These are phyloP conservation scores for Kluyveromyces marxianus DNA, from an alignment of 1,139 yeast genomes.

Conservation along the genomic window DNA sequence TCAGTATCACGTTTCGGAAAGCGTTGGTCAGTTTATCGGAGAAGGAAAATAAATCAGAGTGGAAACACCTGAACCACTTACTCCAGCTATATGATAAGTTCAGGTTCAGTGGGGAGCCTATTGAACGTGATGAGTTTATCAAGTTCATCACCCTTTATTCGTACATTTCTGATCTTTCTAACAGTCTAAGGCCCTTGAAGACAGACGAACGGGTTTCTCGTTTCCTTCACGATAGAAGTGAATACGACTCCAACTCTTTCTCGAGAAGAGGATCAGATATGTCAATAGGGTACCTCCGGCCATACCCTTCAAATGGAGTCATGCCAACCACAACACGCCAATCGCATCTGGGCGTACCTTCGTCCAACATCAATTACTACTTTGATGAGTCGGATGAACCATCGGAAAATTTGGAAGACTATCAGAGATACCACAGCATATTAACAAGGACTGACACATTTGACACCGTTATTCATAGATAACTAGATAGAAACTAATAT, in stretches of 20 bases:
- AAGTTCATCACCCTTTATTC: conserved; percentile 46
- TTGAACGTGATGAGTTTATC: conserved; percentile 53
- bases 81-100: conserved; percentile 59
- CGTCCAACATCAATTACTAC: background rate
- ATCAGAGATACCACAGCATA: conserved; percentile 1
- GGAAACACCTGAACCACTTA: conserved; percentile 31
- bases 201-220: background rate
- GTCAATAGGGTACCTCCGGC: background rate
- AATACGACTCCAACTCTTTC: background rate
- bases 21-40: conserved; percentile 9
- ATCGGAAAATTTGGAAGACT: conserved; percentile 3
- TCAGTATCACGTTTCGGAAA: background rate
- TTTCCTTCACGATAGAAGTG: background rate
- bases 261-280: conserved; percentile 3
- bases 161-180: conserved; percentile 22
- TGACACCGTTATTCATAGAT: conserved; percentile 12
- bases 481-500: background rate
- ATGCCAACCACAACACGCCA: background rate
- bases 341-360: background rate
- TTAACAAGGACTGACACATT: conserved; percentile 10
- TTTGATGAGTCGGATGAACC: conserved; percentile 5
- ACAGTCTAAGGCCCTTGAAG: conserved; percentile 8
- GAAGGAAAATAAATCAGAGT: conserved; percentile 10
- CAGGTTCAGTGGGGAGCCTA: conserved; percentile 58
- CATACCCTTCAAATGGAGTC: conserved; percentile 1